Evolutionary conservation across 169 alveolate species (phyloP), one percentile per base, ranked within the genome.

Genomic region (Plasmodium inui): DNA sequence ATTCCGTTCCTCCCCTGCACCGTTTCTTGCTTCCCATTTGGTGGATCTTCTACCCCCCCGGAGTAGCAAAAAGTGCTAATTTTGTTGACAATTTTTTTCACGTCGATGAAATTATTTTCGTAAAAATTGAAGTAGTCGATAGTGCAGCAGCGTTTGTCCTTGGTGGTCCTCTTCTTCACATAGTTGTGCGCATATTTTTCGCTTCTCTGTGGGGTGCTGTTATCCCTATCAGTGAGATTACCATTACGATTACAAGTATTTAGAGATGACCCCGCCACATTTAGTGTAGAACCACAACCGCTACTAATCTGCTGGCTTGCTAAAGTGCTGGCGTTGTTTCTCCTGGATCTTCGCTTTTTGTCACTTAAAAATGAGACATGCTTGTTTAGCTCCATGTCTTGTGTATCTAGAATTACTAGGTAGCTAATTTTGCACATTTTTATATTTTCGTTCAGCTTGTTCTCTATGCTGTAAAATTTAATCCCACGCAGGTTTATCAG

Each of bases 21-120:
- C 22, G 30, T 6, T 6, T 78, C 17, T 53, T 78, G 22, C 26
- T 55, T 37, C 9, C n/a, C 82, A 57, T 8, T 39, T 76, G 79
- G 28, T 26, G 7, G 37, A 8, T 26, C 74, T 26, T 57, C 80
- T 7, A 17, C 26, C 71, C 32, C 84, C 39, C 22, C 39, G 9
- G 22, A 37, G 70, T 14, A 30, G 32, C 44, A 61, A 10, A 22
- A 28, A 22, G 32, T 61, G 30, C 82, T 88, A 37, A 89, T 89
- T 61, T 79, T 55, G 32, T 89, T 55, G n/a, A 79, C 26, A 17
- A 89, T 37, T 55, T 78, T 32, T 46, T 89, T 89, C 73, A 89
- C 22, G 53, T 89, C 89, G 26, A 89, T 89, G n/a, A 89, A 89
- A 41, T 89, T 89, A 79, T 89, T 89, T 89, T 89, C 83, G 53